A percentile compares a stretch with the other conserved stretches of the same genome.
These are phyloP conservation scores for Penicillium sp. DNA, from an alignment of 2,329 filamentous ascomycete genomes.

Conservation along the genomic window DNA sequence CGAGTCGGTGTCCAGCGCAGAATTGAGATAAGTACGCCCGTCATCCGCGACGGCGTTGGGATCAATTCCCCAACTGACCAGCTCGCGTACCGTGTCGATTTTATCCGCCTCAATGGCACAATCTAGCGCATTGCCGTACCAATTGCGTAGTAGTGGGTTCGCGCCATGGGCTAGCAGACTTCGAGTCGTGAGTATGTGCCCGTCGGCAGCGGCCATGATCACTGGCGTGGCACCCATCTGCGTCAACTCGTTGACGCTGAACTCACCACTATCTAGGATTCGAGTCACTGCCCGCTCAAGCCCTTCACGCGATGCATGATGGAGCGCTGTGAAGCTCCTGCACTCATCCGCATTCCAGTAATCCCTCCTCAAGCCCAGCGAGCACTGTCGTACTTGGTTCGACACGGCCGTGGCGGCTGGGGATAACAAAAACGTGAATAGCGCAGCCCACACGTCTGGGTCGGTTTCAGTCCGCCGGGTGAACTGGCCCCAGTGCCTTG, in stretches of 20 bases:
- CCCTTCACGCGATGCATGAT: constrained; percentile 3
- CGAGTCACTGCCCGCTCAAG: neutral
- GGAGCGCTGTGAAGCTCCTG: constrained; percentile 1
- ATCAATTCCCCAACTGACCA: constrained; percentile 7
- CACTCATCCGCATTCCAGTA: constrained; percentile 1
- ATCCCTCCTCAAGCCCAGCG: neutral
- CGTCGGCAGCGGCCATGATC: neutral
- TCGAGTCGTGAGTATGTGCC: neutral
- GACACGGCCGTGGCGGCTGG: neutral
- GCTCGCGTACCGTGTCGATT: neutral
- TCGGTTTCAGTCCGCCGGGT: neutral
- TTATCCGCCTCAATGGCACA: constrained; percentile 1
- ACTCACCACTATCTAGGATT: neutral
- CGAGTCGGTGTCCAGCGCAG: neutral
- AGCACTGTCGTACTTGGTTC: neutral
- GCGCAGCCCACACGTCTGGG: neutral
- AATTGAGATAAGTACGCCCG: neutral
- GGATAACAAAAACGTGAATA: neutral
- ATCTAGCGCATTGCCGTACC: constrained; percentile 1
- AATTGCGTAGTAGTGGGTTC: neutral
- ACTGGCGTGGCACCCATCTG: neutral
- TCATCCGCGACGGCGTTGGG: neutral
- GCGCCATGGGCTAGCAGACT: neutral
- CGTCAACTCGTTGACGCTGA: constrained; percentile 2
- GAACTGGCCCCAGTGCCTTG: constrained; percentile 3